A percentile compares a stretch with the other conserved stretches of the same genome.
Conservation (phyloP, 169 alveolate genomes). For the Perkinsus chesapeaki region DNA sequence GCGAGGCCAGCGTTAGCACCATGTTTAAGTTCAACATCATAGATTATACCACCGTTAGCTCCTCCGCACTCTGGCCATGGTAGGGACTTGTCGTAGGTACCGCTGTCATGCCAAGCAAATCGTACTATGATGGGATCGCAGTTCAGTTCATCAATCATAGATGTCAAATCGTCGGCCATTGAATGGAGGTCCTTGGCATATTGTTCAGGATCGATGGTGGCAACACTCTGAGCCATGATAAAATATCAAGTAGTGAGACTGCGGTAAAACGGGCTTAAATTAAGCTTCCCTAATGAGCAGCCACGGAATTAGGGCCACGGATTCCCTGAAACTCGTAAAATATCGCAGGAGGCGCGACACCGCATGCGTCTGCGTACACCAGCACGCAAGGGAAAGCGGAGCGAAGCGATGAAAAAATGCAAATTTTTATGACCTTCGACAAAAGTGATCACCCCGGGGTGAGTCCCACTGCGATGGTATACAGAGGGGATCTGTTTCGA, state of each 20-base stretch:
- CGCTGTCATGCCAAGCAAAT: constrained; percentile 49
- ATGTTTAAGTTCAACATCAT: constrained; percentile 28
- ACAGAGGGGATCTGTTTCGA: no score
- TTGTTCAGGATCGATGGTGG: neutral
- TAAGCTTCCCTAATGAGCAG: no score
- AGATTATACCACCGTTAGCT: constrained; percentile 47
- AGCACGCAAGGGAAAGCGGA: no score
- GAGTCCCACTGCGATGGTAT: no score
- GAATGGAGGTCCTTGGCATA: neutral
- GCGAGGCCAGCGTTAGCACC: constrained; percentile 51
- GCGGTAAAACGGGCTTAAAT: neutral
- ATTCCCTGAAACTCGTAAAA: no score
- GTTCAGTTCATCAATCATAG: neutral
- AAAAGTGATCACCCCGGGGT: no score
- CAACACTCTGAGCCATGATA: neutral
- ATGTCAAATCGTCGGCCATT: neutral
- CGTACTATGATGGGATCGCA: constrained; percentile 27
- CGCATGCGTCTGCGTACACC: no score
- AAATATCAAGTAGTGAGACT: no score
- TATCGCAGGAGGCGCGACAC: no score
- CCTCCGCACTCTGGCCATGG: constrained; percentile 40
- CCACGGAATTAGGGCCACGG: no score
- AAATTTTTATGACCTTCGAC: no score
- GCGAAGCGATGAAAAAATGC: no score
- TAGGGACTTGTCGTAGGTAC: constrained; percentile 22